Percentiles rank a stretch among this genome's conserved stretches.
These are phyloP conservation scores for Phytophthora kernoviae DNA, from an alignment of 352 stramenopile species.

Conservation along the genomic window DNA sequence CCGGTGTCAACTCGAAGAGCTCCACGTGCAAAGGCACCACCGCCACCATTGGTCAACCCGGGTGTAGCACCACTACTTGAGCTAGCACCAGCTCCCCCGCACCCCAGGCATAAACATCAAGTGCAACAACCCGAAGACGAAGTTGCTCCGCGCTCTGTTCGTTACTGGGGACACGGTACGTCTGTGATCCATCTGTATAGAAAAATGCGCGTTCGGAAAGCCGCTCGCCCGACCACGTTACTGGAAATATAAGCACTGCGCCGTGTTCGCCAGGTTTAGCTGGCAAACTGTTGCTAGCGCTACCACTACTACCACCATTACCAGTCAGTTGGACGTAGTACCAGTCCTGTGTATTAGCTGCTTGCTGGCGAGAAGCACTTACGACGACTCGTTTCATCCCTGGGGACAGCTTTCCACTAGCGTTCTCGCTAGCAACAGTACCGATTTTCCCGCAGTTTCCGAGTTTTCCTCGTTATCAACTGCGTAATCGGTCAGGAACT, in stretches of 20 bases:
- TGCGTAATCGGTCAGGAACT: constrained; percentile 48
- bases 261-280: constrained; percentile 51
- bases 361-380: constrained; percentile 30
- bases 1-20: constrained; percentile 47
- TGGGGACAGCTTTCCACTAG: background rate
- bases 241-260: constrained; percentile 62
- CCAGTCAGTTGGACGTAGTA: constrained; percentile 71
- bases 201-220: constrained; percentile 50
- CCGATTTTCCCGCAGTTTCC: background rate
- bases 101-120: constrained; percentile 81
- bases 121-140: constrained; percentile 47
- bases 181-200: constrained; percentile 39
- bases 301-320: constrained; percentile 42
- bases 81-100: constrained; percentile 67
- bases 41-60: constrained; percentile 56
- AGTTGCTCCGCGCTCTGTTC: constrained; percentile 16
- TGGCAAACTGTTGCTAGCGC: constrained; percentile 5
- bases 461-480: background rate
- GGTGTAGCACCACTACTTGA: constrained; percentile 11
- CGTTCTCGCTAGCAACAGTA: too few species aligned
- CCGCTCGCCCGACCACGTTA: constrained; percentile 47
- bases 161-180: constrained; percentile 33
- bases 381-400: constrained; percentile 21
- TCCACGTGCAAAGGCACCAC: constrained; percentile 71
- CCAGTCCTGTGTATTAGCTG: constrained; percentile 53